Conservation (phyloP, 1,284 basidiomycete species). For the Trichosporon sp. region DNA sequence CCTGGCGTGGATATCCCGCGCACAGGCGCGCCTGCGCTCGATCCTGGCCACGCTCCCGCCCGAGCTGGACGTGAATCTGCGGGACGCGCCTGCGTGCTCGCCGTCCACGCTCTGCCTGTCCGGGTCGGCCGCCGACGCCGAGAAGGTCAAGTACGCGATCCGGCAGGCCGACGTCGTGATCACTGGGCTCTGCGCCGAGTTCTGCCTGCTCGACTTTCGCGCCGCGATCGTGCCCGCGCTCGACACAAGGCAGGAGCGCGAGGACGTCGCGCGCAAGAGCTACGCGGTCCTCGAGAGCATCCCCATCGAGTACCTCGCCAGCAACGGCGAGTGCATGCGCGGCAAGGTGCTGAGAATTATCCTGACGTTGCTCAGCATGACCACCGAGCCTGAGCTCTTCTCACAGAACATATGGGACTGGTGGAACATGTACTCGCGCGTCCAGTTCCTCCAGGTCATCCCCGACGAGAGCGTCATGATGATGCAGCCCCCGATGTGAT, state of each 20-base stretch:
- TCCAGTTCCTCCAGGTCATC: conserved; percentile 38
- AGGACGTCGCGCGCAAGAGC: conserved; percentile 27
- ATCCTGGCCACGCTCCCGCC: conserved; percentile 10
- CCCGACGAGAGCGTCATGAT: conserved; percentile 18
- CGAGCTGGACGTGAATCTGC: not conserved
- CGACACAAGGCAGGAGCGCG: conserved; percentile 25
- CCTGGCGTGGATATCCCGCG: conserved; percentile 5
- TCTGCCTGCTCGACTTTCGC: conserved; percentile 31
- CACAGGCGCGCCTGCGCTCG: conserved; percentile 4
- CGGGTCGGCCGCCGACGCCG: not conserved
- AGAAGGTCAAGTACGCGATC: not conserved
- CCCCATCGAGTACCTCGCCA: conserved; percentile 32
- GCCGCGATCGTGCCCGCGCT: conserved; percentile 23
- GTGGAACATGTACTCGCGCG: conserved; percentile 40
- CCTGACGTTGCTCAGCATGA: conserved; percentile 26
- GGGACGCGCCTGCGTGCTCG: not conserved
- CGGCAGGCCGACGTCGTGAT: not conserved
- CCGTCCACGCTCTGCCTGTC: not conserved
- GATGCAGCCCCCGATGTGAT: not conserved
- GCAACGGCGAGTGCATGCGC: conserved; percentile 38
- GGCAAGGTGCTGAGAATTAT: conserved; percentile 37
- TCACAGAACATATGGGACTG: conserved; percentile 33
- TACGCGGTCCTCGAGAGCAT: conserved; percentile 27
- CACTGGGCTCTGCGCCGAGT: conserved; percentile 20
- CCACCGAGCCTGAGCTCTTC: conserved; percentile 24